These are phyloP conservation scores for Metarhizium anisopliae DNA, from an alignment of 2,329 filamentous ascomycete species.

Conservation along the genomic window DNA sequence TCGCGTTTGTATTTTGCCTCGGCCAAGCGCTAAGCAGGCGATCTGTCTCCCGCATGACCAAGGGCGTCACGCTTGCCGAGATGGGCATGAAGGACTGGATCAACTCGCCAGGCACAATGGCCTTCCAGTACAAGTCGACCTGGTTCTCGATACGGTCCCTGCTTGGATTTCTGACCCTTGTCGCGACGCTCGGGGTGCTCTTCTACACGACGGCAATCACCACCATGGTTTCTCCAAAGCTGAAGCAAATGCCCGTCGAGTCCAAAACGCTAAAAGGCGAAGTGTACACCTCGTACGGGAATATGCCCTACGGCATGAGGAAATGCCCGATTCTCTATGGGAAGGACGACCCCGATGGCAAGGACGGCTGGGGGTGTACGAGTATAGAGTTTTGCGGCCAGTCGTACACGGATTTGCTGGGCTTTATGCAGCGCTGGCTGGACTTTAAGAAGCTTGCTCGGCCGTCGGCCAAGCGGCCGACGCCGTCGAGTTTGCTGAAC, in stretches of 20 bases:
- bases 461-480: constrained; percentile 40
- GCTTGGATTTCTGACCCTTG: constrained; percentile 40
- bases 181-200: constrained; percentile 51
- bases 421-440: constrained; percentile 51
- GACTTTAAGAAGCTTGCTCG: constrained; percentile 3
- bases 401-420: constrained; percentile 59
- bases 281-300: constrained; percentile 55
- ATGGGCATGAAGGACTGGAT: constrained; percentile 72
- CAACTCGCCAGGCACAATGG: constrained; percentile 49
- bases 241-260: constrained; percentile 41
- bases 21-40: constrained; percentile 67
- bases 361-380: constrained; percentile 44
- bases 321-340: constrained; percentile 55
- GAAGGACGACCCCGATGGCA: constrained; percentile 23
- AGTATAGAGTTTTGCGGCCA: constrained; percentile 62
- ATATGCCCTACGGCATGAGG: constrained; percentile 43
- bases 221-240: constrained; percentile 63
- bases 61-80: constrained; percentile 65
- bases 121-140: too few species aligned
- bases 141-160: constrained; percentile 24
- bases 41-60: constrained; percentile 46
- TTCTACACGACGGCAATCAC: constrained; percentile 72
- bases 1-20: constrained; percentile 64
- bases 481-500: constrained; percentile 49
- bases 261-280: constrained; percentile 39